Percentiles rank a stretch among this genome's conserved stretches.
These are phyloP conservation scores for Fusarium continuum DNA, from an alignment of 2,329 filamentous ascomycete genomes.

Conservation along the genomic window DNA sequence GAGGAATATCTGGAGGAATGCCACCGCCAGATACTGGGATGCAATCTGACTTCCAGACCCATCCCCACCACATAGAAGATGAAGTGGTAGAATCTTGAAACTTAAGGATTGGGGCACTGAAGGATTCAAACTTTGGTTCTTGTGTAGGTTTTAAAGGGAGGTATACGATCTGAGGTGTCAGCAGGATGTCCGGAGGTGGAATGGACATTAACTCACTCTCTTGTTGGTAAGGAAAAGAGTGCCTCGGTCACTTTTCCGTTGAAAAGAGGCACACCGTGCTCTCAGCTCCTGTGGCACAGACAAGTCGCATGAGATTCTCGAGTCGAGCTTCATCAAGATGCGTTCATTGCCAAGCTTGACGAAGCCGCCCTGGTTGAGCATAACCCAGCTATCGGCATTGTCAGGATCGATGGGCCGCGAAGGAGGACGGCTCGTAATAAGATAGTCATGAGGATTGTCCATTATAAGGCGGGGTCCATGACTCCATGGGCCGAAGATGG, in stretches of 20 bases:
- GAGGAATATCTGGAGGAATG: conserved; percentile 76
- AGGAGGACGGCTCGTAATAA: conserved; percentile 50
- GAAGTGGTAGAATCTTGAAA: conserved; percentile 83
- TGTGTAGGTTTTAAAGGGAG: conserved; percentile 76
- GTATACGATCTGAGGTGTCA: conserved; percentile 76
- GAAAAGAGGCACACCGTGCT: conserved; percentile 69
- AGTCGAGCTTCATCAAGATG: conserved; percentile 80
- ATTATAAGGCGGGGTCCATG: conserved; percentile 49
- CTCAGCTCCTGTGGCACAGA: conserved; percentile 72
- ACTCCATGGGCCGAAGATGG: conserved; percentile 47
- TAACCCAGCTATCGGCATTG: conserved; percentile 79
- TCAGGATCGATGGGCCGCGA: conserved; percentile 58
- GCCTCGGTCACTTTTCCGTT: conserved; percentile 77
- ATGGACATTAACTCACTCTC: conserved; percentile 64
- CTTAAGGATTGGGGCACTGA: conserved; percentile 87
- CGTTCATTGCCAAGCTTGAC: conserved; percentile 86
- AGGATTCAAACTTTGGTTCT: conserved; percentile 76
- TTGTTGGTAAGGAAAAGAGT: conserved; percentile 85
- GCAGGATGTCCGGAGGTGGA: not conserved
- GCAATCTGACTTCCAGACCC: conserved; percentile 84
- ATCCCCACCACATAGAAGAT: conserved; percentile 90
- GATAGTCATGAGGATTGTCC: conserved; percentile 55
- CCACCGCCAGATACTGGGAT: conserved; percentile 85
- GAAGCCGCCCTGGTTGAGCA: conserved; percentile 83
- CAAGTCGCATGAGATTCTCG: conserved; percentile 79